A percentile compares a stretch with the other conserved stretches of the same genome.
phyloP scores from a whole-genome alignment of 2,329 filamentous ascomycete genomes.

The Phaeosphaeria sp. region DNA sequence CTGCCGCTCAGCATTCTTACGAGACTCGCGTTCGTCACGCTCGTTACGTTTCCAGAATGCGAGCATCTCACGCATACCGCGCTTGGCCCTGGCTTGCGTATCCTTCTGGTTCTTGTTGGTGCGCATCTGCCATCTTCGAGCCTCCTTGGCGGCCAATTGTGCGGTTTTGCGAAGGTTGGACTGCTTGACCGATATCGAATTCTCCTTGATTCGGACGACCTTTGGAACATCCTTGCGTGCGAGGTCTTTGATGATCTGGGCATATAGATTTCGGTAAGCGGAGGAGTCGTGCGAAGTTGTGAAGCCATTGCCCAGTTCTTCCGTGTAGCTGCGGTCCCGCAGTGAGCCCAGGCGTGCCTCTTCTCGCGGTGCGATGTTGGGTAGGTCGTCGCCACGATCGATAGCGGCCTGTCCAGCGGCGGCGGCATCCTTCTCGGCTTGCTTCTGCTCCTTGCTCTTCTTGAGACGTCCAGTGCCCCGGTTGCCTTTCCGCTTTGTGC shows the following conservation, averaged over 20 bases:
- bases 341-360: conserved; percentile 57
- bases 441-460: conserved; percentile 81
- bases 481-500: conserved; percentile 61
- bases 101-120: conserved; percentile 99
- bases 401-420: conserved; percentile 86
- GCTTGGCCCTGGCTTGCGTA: conserved; percentile 93
- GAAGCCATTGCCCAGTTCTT: conserved; percentile 52
- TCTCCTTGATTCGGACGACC: conserved; percentile 84
- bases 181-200: conserved; percentile 83
- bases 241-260: conserved; percentile 95
- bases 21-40: conserved; percentile 91
- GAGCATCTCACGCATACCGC: conserved; percentile 99
- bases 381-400: conserved; percentile 77
- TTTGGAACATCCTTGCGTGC: conserved; percentile 93
- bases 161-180: conserved; percentile 99
- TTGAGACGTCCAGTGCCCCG: conserved; percentile 71
- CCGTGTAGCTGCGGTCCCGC: conserved; percentile 54
- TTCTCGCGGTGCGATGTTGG: conserved; percentile 65
- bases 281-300: conserved; percentile 76
- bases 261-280: conserved; percentile 95
- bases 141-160: conserved; percentile 94
- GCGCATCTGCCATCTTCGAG: conserved; percentile 93
- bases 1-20: conserved; percentile 92
- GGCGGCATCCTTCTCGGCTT: conserved; percentile 75
- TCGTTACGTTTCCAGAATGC: conserved; percentile 99